A percentile compares a stretch with the other conserved stretches of the same genome.
These are phyloP conservation scores for Phtheirospermum japonicum DNA, from an alignment of 257 asterid species.

Conservation along the genomic window DNA sequence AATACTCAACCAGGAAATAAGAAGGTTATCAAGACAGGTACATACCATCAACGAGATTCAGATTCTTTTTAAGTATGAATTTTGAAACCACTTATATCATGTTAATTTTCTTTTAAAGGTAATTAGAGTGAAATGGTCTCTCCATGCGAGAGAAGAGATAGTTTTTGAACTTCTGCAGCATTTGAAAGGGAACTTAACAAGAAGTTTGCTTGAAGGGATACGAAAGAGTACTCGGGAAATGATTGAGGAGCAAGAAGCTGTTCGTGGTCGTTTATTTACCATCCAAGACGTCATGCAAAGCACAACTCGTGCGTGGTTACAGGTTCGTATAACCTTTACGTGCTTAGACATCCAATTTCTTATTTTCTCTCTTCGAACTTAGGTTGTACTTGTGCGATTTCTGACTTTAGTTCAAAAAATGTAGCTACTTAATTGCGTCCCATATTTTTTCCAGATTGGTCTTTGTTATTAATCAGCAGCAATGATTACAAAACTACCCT, in stretches of 20 bases:
- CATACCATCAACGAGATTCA: conserved; percentile 16
- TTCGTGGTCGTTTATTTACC: conserved; percentile 92
- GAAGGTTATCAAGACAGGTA: conserved; percentile 89
- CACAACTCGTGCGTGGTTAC: conserved; percentile 90
- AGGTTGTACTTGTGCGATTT: background rate
- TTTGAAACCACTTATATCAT: background rate
- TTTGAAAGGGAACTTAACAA: conserved; percentile 68
- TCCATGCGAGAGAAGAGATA: conserved; percentile 97
- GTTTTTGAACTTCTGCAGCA: conserved; percentile 93
- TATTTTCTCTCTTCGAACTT: background rate
- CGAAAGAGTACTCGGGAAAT: conserved; percentile 81
- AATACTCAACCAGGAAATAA: conserved; percentile 88
- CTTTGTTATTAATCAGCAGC: no score
- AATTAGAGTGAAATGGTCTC: conserved; percentile 94
- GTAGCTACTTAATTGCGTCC: background rate
- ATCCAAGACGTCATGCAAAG: conserved; percentile 99
- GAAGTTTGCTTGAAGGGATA: conserved; percentile 62
- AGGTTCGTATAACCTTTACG: conserved; percentile 45
- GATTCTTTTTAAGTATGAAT: background rate
- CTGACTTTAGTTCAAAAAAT: background rate
- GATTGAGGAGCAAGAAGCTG: conserved; percentile 99
- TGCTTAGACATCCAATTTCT: conserved; percentile 1
- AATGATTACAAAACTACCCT: no score
- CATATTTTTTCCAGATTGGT: no score
- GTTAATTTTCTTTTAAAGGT: conserved; percentile 36